These are phyloP conservation scores for Yamadazyma takamatsuzukensis DNA, from an alignment of 805 yeast species.

Conservation along the genomic window DNA sequence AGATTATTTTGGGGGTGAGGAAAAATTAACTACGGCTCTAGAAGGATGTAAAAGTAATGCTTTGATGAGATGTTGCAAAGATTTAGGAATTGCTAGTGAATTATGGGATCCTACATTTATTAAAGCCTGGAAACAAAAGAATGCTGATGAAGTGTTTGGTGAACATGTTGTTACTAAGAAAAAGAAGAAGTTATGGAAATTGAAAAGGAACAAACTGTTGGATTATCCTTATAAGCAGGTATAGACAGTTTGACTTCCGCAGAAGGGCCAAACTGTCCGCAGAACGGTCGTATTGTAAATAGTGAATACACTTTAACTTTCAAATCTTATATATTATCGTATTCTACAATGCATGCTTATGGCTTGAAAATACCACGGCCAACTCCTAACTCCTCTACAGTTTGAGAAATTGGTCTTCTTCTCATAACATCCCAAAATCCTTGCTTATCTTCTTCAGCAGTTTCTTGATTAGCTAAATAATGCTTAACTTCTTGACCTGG, in stretches of 20 bases:
- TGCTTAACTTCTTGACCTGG: slow-evolving; percentile 36
- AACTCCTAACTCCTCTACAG: slow-evolving; percentile 70
- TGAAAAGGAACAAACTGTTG: slow-evolving; percentile 70
- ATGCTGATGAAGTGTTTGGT: slow-evolving; percentile 79
- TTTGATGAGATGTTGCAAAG: slow-evolving; percentile 96
- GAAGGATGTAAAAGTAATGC: slow-evolving; percentile 98
- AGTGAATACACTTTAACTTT: too few species aligned
- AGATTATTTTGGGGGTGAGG: slow-evolving; percentile 76
- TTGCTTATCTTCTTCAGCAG: slow-evolving; percentile 29
- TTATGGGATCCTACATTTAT: slow-evolving; percentile 96
- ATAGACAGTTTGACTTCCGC: slow-evolving; percentile 4
- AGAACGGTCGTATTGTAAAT: slow-evolving; percentile 2
- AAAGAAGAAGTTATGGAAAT: slow-evolving; percentile 88
- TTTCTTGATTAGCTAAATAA: slow-evolving; percentile 37
- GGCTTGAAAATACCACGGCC: slow-evolving; percentile 55
- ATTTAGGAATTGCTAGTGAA: slow-evolving; percentile 93
- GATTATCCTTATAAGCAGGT: slow-evolving; percentile 76
- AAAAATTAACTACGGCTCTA: slow-evolving; percentile 89
- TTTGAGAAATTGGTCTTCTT: slow-evolving; percentile 80
- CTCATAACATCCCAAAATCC: slow-evolving; percentile 78
- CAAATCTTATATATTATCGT: too few species aligned
- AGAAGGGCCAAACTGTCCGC: background rate
- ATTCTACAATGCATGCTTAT: slow-evolving; percentile 8
- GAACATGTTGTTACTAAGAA: slow-evolving; percentile 78
- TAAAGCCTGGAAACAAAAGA: slow-evolving; percentile 41